A percentile compares a stretch with the other conserved stretches of the same genome.
phyloP scores from a whole-genome alignment of 176 grass and related monocot species.

The Cenchrus americanus region DNA sequence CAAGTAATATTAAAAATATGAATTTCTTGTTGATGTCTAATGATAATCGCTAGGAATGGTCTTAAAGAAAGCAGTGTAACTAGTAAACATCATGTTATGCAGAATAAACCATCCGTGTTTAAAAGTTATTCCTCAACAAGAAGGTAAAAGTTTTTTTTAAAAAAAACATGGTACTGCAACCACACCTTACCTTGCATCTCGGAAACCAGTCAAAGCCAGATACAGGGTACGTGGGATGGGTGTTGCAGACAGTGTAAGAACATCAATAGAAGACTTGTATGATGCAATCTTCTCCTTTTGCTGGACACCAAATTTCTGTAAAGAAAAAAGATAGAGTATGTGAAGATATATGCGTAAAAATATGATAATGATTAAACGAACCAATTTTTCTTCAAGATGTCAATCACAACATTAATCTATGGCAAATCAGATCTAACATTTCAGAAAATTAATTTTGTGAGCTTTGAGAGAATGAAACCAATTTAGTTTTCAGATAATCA shows the following conservation, averaged over 20 bases:
- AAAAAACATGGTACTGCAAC: not conserved
- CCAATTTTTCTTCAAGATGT: not conserved
- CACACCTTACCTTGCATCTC: conserved; percentile 82
- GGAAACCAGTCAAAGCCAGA: conserved; percentile 96
- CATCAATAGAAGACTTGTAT: conserved; percentile 92
- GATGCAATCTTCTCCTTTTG: conserved; percentile 97
- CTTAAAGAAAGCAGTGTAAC: not conserved
- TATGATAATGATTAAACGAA: not conserved
- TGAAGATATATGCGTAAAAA: conserved; percentile 24
- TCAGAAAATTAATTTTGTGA: not conserved
- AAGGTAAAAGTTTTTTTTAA: conserved; percentile 11
- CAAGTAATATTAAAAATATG: conserved; percentile 9
- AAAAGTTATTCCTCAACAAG: not conserved
- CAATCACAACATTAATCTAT: not conserved
- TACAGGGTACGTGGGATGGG: conserved; percentile 98
- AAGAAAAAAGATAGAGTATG: conserved; percentile 23
- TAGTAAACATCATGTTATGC: not conserved
- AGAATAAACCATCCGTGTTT: conserved; percentile 24
- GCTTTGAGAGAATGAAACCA: not conserved
- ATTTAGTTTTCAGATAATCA: not conserved
- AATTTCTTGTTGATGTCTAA: conserved; percentile 12
- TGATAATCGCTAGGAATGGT: not conserved
- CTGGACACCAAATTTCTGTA: conserved; percentile 96
- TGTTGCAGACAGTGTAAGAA: conserved; percentile 95
- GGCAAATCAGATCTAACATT: not conserved